phyloP scores from a whole-genome alignment of 371 early-diverging fungal genomes.

The Rhizopus stolonifer region DNA sequence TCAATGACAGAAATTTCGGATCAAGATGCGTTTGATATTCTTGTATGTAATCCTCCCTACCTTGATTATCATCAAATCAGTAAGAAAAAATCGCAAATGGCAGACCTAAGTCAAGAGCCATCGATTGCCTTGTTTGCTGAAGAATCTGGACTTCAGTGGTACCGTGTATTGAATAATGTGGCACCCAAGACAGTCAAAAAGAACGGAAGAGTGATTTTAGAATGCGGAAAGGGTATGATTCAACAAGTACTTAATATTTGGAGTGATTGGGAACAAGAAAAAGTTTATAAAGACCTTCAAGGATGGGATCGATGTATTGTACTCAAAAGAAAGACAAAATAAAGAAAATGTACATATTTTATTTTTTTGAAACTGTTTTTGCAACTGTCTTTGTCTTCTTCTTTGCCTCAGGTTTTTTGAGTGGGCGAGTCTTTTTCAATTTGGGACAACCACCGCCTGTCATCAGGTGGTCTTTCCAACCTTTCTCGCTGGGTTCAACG shows the following conservation, averaged over 20 bases:
- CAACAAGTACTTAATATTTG: slow-evolving; percentile 58
- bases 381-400: background rate
- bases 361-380: background rate
- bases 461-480: slow-evolving; percentile 70
- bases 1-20: slow-evolving; percentile 45
- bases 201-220: slow-evolving; percentile 55
- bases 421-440: slow-evolving; percentile 13
- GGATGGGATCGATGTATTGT: slow-evolving; percentile 66
- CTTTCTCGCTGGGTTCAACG: slow-evolving; percentile 57
- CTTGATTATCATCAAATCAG: slow-evolving; percentile 41
- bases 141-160: slow-evolving; percentile 67
- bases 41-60: slow-evolving; percentile 80
- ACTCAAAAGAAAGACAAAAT: slow-evolving; percentile 20
- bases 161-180: slow-evolving; percentile 50
- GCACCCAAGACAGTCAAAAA: slow-evolving; percentile 33
- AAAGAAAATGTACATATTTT: too few species aligned
- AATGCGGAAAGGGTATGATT: slow-evolving; percentile 73
- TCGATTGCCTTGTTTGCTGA: slow-evolving; percentile 63
- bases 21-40: slow-evolving; percentile 52
- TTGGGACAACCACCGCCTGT: slow-evolving; percentile 55
- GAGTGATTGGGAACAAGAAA: slow-evolving; percentile 46
- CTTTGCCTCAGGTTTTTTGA: slow-evolving; percentile 5
- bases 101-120: slow-evolving; percentile 61
- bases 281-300: slow-evolving; percentile 48
- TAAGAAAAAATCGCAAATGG: slow-evolving; percentile 31